Evolutionary conservation across 208 protist species (phyloP).

Genomic region (Hexamita inflata): DNA sequence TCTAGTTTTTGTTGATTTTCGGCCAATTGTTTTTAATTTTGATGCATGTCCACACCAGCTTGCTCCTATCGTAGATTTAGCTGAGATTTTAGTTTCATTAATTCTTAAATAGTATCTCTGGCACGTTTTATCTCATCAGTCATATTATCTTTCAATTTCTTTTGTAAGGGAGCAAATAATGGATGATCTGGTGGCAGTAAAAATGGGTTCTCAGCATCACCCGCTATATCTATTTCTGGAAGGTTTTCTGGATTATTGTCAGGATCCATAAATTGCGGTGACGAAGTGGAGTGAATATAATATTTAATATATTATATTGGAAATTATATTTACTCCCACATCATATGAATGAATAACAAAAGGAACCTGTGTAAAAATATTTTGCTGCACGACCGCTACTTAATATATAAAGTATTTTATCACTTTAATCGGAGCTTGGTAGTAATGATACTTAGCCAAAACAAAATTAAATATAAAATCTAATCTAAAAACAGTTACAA

Average conservation of each 20-base stretch:
- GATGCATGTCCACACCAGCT: background rate
- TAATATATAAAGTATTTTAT: too few species aligned
- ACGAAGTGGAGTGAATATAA: too few species aligned
- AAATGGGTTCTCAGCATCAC: background rate
- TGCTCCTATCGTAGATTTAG: background rate
- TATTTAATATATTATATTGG: too few species aligned
- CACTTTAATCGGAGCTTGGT: too few species aligned
- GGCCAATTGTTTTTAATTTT: background rate
- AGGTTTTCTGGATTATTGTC: background rate
- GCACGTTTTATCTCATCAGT: background rate
- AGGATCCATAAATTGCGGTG: too few species aligned
- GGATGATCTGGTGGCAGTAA: constrained; percentile 16
- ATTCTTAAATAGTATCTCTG: background rate
- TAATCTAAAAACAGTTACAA: too few species aligned
- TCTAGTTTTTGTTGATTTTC: background rate
- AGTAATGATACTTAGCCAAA: too few species aligned
- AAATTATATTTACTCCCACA: too few species aligned
- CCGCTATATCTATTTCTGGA: background rate
- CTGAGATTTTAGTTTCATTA: background rate
- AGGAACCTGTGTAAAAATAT: too few species aligned
- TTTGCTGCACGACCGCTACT: too few species aligned
- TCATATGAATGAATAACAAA: too few species aligned
- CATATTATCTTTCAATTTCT: background rate
- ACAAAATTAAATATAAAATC: too few species aligned
- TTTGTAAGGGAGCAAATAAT: background rate